Evolutionary conservation across 805 yeast species (phyloP).

Genomic region (Sugiyamaella smithiae): DNA sequence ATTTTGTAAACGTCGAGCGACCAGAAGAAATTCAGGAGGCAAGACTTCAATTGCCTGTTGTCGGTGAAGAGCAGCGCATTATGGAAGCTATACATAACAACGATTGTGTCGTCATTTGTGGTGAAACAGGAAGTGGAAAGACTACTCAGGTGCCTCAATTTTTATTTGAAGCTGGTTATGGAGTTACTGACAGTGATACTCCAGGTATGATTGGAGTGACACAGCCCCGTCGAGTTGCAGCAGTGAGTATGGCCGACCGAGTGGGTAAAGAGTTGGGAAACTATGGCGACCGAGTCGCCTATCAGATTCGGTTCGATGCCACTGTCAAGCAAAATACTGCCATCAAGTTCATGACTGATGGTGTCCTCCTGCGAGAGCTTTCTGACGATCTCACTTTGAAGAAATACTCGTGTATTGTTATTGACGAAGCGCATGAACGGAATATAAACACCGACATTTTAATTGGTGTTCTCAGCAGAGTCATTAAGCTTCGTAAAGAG

Average conservation of each 20-base stretch:
- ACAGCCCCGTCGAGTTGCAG: constrained; percentile 88
- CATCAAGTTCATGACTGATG: constrained; percentile 93
- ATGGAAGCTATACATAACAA: constrained; percentile 96
- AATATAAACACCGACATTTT: constrained; percentile 93
- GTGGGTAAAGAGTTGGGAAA: constrained; percentile 78
- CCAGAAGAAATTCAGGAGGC: constrained; percentile 60
- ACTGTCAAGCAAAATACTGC: constrained; percentile 54
- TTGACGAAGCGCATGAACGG: constrained; percentile 98
- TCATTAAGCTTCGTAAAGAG: constrained; percentile 63
- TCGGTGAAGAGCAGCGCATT: constrained; percentile 82
- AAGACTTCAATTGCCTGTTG: constrained; percentile 80
- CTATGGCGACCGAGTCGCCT: constrained; percentile 76
- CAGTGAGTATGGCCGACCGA: constrained; percentile 77
- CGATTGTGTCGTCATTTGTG: constrained; percentile 87
- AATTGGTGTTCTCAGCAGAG: constrained; percentile 91
- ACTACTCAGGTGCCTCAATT: constrained; percentile 98
- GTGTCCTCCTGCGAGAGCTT: constrained; percentile 90
- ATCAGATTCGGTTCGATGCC: constrained; percentile 84
- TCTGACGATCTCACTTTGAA: constrained; percentile 77
- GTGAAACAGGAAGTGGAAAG: constrained; percentile 98
- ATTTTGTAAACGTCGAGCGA: constrained; percentile 66
- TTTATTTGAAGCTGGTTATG: constrained; percentile 89
- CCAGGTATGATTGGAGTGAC: constrained; percentile 97
- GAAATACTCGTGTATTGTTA: constrained; percentile 80
- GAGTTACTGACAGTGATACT: constrained; percentile 52